Conservation (phyloP, 2,329 filamentous ascomycete species). For the Trichophyton benhamiae region DNA sequence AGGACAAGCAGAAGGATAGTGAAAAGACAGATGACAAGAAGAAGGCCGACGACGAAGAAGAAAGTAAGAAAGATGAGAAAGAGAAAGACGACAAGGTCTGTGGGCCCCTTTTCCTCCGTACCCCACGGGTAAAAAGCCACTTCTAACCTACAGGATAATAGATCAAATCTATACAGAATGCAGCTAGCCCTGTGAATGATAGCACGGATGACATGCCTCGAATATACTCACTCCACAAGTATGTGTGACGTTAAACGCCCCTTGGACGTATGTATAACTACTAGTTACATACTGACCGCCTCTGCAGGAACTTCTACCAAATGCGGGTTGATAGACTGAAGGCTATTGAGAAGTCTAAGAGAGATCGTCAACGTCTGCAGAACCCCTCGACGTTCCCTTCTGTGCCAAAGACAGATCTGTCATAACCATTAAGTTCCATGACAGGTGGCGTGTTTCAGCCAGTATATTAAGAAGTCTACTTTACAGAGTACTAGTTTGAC, state of each 20-base stretch:
- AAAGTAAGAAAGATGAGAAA: conserved; percentile 27
- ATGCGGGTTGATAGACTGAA: conserved; percentile 69
- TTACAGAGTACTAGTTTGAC: neutral
- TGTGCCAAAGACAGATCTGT: conserved; percentile 52
- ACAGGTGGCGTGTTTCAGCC: neutral
- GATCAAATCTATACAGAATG: conserved; percentile 39
- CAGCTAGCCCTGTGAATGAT: conserved; percentile 25
- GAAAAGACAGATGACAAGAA: conserved; percentile 39
- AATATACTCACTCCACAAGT: conserved; percentile 76
- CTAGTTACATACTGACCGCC: neutral
- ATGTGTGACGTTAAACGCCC: conserved; percentile 13
- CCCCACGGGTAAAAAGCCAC: neutral
- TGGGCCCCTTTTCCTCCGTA: conserved; percentile 4
- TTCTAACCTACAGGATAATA: conserved; percentile 13
- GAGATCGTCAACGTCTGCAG: conserved; percentile 66
- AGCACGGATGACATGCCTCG: conserved; percentile 56
- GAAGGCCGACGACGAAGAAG: conserved; percentile 29
- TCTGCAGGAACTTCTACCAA: conserved; percentile 64
- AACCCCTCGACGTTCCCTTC: conserved; percentile 74
- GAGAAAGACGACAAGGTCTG: conserved; percentile 44
- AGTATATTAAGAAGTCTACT: too few relatives aligned
- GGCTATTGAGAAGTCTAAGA: conserved; percentile 64
- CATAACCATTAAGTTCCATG: neutral
- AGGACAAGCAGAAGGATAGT: conserved; percentile 20
- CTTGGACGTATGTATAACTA: neutral